Base-by-base conservation (phyloP, 2,329 filamentous ascomycete genomes). In the Xylaria sp. region DNA sequence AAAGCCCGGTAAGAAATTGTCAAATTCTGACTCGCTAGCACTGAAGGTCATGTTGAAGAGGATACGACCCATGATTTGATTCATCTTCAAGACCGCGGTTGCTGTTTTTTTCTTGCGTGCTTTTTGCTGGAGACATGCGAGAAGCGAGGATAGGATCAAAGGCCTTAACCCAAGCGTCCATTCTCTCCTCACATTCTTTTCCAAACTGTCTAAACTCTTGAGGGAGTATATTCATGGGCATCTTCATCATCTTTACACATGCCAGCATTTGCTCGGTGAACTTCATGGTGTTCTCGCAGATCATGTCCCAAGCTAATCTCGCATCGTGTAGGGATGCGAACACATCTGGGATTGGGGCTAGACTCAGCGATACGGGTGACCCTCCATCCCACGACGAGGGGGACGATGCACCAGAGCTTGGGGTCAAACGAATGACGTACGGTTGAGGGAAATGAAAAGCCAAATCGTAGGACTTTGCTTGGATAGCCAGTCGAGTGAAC, bases 381-480 rank as follows among this genome's bases (percentile, higher is more conserved):
- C 73, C 72, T 6, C 68, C 72, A 6, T 80, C 77, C 1, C n/a
- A 1, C 11, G 80, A 78, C 2, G 73, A 71, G 0, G 80, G 64
- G 5, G 76, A 64, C 64, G 74, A 68, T 51, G 74, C 67, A 59
- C 67, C 63, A 35, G 65, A 57, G 51, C 73, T 61, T 61, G 79
- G 74, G 1, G 77, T 78, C 8, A 83, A 74, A 4, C 78, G 78
- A 61, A 87, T 82, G 5, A 86, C 83, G 58, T 80, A 85, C 0
- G 84, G 83, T 35, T 83, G 77, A 1, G 84, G 84, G 60, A 87
- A 86, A 69, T 87, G 84, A 67, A 87, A 87, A 37, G 84, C 84
- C 83, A 87, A 83, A 66, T 87, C 84, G 68, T 87, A 87, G 0
- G 83, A 86, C 68, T 87, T 87, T 49, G 84, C 84, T 69, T 87